Conservation (phyloP, 805 yeast species). For the Myxozyma neglecta region DNA sequence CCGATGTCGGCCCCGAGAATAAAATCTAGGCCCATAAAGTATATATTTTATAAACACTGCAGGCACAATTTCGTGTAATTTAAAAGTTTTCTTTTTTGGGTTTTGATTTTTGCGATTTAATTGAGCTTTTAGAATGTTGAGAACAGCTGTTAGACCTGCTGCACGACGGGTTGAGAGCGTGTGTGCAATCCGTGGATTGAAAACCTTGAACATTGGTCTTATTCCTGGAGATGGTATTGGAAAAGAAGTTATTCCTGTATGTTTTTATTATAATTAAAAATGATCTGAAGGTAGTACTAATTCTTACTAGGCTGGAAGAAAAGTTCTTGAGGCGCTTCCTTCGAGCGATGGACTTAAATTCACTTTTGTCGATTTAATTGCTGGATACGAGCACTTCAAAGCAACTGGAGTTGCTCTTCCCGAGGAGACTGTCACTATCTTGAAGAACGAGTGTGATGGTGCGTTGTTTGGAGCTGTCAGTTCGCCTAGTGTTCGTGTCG, state of each 20-base stretch:
- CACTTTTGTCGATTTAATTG: conserved; percentile 83
- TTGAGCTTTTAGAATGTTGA: not conserved
- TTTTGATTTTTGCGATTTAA: not conserved
- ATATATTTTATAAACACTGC: not conserved
- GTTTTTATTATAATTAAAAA: conserved; percentile 1
- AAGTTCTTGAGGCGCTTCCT: conserved; percentile 79
- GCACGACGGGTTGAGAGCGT: not conserved
- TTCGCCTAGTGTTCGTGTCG: conserved; percentile 90
- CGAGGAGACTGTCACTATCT: conserved; percentile 78
- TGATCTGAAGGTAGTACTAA: not conserved
- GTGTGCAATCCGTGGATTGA: conserved; percentile 15
- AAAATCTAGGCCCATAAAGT: not conserved
- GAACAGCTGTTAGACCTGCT: conserved; percentile 3
- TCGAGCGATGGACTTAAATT: conserved; percentile 73
- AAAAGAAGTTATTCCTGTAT: conserved; percentile 88
- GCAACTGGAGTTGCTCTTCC: conserved; percentile 96
- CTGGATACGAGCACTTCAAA: conserved; percentile 93
- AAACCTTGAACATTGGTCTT: conserved; percentile 48
- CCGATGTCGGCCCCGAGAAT: not conserved
- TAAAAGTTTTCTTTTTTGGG: not conserved
- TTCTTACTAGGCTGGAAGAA: conserved; percentile 62
- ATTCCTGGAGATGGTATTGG: conserved; percentile 99
- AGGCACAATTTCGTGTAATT: too few species aligned
- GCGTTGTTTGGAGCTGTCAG: conserved; percentile 96
- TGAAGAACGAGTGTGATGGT: conserved; percentile 86